Conservation (phyloP, 2,329 filamentous ascomycete genomes). For the Verticillium isaacii region DNA sequence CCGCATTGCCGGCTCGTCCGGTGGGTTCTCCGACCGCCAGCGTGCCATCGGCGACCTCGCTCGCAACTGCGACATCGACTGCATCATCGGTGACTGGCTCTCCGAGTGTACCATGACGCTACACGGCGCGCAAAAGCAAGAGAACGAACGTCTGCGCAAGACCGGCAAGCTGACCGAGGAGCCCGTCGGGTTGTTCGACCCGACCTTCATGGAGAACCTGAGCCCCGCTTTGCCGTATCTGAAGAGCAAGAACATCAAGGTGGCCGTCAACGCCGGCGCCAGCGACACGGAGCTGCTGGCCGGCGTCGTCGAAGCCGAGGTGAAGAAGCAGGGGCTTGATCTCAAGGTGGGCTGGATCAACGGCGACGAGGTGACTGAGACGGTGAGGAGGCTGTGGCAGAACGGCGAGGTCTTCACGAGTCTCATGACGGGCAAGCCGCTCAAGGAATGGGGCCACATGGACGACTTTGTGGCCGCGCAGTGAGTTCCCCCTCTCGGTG, state of each 20-base stretch:
- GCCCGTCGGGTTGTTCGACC: constrained; percentile 18
- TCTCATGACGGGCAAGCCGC: constrained; percentile 17
- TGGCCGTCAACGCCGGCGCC: constrained; percentile 34
- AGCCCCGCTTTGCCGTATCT: constrained; percentile 22
- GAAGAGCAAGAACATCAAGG: constrained; percentile 22
- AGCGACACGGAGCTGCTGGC: constrained; percentile 28
- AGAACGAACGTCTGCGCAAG: constrained; percentile 16
- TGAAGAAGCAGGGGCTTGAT: constrained; percentile 20
- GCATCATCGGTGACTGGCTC: constrained; percentile 24
- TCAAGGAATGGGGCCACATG: constrained; percentile 17
- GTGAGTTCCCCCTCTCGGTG: neutral
- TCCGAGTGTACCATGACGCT: constrained; percentile 27
- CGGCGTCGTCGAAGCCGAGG: constrained; percentile 21
- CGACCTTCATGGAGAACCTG: constrained; percentile 26
- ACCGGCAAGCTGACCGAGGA: constrained; percentile 15
- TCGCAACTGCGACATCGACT: constrained; percentile 26
- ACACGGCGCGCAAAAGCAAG: constrained; percentile 20
- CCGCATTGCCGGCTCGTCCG: constrained; percentile 35
- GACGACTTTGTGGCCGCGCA: constrained; percentile 10
- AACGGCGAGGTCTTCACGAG: constrained; percentile 17
- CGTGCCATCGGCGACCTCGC: constrained; percentile 35
- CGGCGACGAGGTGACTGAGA: constrained; percentile 30
- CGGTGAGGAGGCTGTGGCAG: constrained; percentile 13
- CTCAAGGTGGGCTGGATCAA: constrained; percentile 30
- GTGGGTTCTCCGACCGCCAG: constrained; percentile 37